Evolutionary conservation across 331 rosid genomes (phyloP).

Genomic region (Malus hybrid): DNA sequence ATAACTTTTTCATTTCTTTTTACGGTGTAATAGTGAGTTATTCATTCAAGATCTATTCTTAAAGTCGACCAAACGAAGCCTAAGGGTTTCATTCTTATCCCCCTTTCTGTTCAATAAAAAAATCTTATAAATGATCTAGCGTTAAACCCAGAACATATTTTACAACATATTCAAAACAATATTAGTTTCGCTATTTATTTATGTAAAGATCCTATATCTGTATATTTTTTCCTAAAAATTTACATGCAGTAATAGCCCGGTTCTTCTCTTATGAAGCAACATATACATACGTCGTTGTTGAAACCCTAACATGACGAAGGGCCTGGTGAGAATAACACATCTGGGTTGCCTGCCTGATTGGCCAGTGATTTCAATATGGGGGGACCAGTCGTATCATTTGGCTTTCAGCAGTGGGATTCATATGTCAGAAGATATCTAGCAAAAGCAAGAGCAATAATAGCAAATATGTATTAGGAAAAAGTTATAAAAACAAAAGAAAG

Average conservation of each 20-base stretch:
- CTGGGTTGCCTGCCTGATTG: not conserved
- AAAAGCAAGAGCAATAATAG: not conserved
- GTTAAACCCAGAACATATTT: not conserved
- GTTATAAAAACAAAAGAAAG: not conserved
- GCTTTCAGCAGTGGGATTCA: constrained; percentile 17
- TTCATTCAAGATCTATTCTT: not conserved
- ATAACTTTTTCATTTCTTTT: too few relatives aligned
- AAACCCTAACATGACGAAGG: not conserved
- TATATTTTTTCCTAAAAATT: not conserved
- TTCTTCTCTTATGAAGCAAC: not conserved
- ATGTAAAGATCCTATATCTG: not conserved
- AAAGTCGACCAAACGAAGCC: not conserved
- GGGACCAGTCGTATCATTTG: constrained; percentile 11
- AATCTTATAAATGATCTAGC: not conserved
- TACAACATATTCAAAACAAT: not conserved
- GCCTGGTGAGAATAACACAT: not conserved
- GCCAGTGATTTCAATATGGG: not conserved
- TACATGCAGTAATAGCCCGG: not conserved
- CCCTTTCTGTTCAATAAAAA: not conserved
- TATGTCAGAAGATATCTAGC: constrained; percentile 13
- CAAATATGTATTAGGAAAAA: not conserved
- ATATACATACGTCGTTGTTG: not conserved
- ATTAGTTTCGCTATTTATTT: not conserved
- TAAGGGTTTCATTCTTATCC: not conserved
- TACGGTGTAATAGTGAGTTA: too few relatives aligned